A percentile compares a stretch with the other conserved stretches of the same genome.
Evolutionary conservation across 176 grass and related monocot genomes (phyloP).

Genomic region (Avena eriantha): DNA sequence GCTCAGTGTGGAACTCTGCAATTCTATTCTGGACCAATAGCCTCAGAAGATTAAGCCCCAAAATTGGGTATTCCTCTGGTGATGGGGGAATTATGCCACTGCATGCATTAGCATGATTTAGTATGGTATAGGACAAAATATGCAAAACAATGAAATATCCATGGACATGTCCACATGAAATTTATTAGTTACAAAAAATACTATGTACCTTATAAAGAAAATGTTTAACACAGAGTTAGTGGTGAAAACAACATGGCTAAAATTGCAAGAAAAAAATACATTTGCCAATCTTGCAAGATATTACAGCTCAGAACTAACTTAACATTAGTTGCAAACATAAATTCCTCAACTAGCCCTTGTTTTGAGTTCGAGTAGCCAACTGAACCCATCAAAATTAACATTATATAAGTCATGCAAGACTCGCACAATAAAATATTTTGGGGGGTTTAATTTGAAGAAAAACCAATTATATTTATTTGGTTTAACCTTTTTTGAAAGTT

Average conservation of each 20-base stretch:
- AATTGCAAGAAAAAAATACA: not conserved
- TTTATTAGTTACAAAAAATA: not conserved
- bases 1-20: constrained; percentile 95
- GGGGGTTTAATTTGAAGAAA: not conserved
- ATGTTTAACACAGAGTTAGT: not conserved
- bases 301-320: not conserved
- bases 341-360: not conserved
- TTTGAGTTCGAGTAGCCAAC: not conserved
- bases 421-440: not conserved
- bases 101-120: constrained; percentile 36
- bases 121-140: constrained; percentile 13
- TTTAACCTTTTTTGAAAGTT: not conserved
- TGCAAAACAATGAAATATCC: constrained; percentile 9
- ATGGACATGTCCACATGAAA: not conserved
- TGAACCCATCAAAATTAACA: not conserved
- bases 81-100: constrained; percentile 85
- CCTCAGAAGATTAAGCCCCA: constrained; percentile 82
- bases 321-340: not conserved
- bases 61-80: constrained; percentile 77
- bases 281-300: not conserved
- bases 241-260: not conserved
- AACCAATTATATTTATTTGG: not conserved
- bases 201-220: not conserved
- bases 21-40: constrained; percentile 98
- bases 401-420: not conserved